Base-by-base conservation (phyloP, 1,284 basidiomycete species). In the Chondrostereum purpureum region DNA sequence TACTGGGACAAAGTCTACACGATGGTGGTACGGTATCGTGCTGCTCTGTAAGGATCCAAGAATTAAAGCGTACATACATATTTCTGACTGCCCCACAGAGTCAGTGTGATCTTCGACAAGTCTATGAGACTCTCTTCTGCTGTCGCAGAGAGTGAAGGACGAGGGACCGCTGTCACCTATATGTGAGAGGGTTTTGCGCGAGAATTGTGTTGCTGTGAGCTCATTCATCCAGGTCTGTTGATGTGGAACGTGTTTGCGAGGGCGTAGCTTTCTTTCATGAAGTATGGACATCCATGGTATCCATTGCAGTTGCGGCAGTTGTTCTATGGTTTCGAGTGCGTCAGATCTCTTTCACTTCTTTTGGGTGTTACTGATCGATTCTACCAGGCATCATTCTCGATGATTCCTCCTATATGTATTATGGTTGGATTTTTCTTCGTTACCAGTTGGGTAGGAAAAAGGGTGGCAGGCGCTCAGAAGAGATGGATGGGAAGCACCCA, bases 331-430 rank as follows among this genome's bases (percentile, higher is more conserved):
- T 43, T 16, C 47, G 57, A 47, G 57, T 50, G 20, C 3, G 37
- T 39, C 6, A 31, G 8, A 31, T n/a, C n/a, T n/a, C 27, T 31
- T 31, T n/a, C 27, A n/a, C n/a, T 8, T 99, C n/a, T 31, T 31
- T 31, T 31, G 8, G 27, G 8, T 31, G n/a, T 31, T 31, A 31
- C 27, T 31, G 8, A 31, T 31, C n/a, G n/a, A 8, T 31, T 31
- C 27, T 31, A n/a, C 8, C n/a, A 31, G 27, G 27, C 27, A 8
- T 31, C 27, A n/a, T 31, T 31, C n/a, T 8, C 27, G 8, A 31
- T 31, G 27, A 31, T 31, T n/a, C 27, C 27, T 31, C 27, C 27
- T 8, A 31, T 31, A 8, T 31, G 27, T 31, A 31, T 31, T n/a
- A 31, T 31, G 27, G 8, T 31, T 31, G 27, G 8, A 31, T 31